A percentile compares a stretch with the other conserved stretches of the same genome.
Evolutionary conservation across 2,329 filamentous ascomycete genomes (phyloP).

Genomic region (Sporothrix pseudoabietina): DNA sequence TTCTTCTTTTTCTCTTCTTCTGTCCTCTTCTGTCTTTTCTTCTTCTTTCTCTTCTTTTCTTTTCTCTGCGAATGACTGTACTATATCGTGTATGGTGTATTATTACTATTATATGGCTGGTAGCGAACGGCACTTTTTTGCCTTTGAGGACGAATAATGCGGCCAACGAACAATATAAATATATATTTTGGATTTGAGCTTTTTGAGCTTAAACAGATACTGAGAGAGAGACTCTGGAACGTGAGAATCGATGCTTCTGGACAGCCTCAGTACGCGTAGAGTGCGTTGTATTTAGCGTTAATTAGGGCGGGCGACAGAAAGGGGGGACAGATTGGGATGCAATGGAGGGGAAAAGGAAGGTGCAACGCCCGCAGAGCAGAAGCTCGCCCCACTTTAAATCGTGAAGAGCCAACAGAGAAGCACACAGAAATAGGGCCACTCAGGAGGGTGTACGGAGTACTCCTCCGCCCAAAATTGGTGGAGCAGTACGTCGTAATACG

Average conservation of each 20-base stretch:
- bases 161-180: constrained; percentile 10
- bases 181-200: background rate
- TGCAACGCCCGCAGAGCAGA: background rate
- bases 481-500: no score
- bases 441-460: background rate
- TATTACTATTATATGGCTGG: constrained; percentile 3
- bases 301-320: background rate
- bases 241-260: background rate
- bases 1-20: background rate
- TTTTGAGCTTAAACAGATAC: no score
- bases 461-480: no score
- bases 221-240: no score
- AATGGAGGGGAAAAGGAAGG: background rate
- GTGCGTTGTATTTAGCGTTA: background rate
- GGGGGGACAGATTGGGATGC: no score
- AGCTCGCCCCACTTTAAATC: constrained; percentile 12
- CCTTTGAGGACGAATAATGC: constrained; percentile 21
- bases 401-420: constrained; percentile 8
- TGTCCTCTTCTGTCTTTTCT: background rate
- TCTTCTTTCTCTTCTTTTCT: background rate
- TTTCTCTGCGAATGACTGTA: background rate
- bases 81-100: constrained; percentile 12
- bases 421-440: constrained; percentile 15
- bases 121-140: background rate
- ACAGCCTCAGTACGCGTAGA: background rate